phyloP scores from a whole-genome alignment of 345 rosid genomes.

The Lepidium aucheri region DNA sequence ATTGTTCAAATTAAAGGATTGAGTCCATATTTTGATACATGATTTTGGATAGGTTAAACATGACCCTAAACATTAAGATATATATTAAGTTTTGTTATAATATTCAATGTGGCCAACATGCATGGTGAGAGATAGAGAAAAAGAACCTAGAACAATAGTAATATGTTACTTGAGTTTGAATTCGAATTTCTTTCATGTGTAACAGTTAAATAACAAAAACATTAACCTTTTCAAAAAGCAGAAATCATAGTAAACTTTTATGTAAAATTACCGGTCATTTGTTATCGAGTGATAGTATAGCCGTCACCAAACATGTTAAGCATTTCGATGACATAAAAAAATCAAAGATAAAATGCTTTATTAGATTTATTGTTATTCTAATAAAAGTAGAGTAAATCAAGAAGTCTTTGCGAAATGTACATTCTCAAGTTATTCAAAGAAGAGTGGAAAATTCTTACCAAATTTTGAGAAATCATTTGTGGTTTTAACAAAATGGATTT shows the following conservation, averaged over 20 bases:
- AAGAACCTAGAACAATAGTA: no score
- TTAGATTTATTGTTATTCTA: background rate
- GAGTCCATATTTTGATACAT: background rate
- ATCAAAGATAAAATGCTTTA: background rate
- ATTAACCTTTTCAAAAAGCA: background rate
- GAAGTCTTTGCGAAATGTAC: background rate
- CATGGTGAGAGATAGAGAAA: no score
- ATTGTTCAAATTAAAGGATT: background rate
- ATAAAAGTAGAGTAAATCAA: background rate
- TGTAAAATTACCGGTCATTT: background rate
- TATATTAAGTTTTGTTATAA: no score
- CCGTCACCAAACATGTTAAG: slow-evolving; percentile 15
- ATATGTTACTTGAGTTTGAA: no score
- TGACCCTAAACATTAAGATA: no score
- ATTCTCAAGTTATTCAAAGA: slow-evolving; percentile 5
- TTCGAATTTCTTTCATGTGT: no score
- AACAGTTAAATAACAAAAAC: no score
- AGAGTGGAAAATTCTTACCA: slow-evolving; percentile 10
- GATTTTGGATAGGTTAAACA: no score
- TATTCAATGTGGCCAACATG: no score
- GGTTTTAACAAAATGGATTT: background rate
- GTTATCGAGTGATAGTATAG: background rate
- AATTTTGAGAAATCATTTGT: slow-evolving; percentile 9
- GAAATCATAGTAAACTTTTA: background rate
- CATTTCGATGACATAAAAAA: background rate